Conservation (phyloP, 805 yeast species). For the Candida boidinii region DNA sequence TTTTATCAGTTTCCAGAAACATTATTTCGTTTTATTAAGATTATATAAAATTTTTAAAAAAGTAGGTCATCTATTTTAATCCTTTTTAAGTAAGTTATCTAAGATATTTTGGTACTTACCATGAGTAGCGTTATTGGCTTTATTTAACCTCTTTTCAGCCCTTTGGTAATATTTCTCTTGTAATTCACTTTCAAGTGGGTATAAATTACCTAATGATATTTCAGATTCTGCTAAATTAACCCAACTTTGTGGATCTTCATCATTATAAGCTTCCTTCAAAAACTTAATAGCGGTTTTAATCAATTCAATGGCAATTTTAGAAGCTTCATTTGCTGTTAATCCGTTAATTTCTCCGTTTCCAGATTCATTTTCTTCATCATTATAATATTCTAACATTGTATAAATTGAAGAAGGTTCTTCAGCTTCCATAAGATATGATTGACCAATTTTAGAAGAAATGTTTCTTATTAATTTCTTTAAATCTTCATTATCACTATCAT, state of each 20-base stretch:
- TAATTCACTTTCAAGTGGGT: slow-evolving; percentile 53
- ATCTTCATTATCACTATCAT: neutral
- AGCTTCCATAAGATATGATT: slow-evolving; percentile 54
- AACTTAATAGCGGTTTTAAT: slow-evolving; percentile 48
- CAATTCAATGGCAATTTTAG: slow-evolving; percentile 35
- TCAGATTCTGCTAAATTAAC: slow-evolving; percentile 81
- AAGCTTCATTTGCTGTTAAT: slow-evolving; percentile 33
- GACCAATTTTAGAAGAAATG: slow-evolving; percentile 43
- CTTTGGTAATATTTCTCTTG: slow-evolving; percentile 58
- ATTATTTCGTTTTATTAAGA: too few species aligned
- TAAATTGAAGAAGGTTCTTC: slow-evolving; percentile 50
- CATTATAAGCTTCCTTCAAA: slow-evolving; percentile 51
- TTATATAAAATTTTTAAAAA: too few species aligned
- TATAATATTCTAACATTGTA: slow-evolving; percentile 51
- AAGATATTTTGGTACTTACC: slow-evolving; percentile 63
- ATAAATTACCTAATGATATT: slow-evolving; percentile 69
- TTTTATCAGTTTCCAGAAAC: too few species aligned
- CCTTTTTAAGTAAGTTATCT: slow-evolving; percentile 34
- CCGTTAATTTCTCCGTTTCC: slow-evolving; percentile 14
- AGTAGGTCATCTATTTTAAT: neutral
- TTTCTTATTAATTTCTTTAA: slow-evolving; percentile 6
- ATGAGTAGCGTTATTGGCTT: slow-evolving; percentile 74
- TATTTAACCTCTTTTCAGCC: slow-evolving; percentile 61
- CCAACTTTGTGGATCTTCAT: slow-evolving; percentile 74
- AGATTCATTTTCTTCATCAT: slow-evolving; percentile 31